Evolutionary conservation across 2,329 filamentous ascomycete species (phyloP).

Genomic region (Fusarium buxicola): DNA sequence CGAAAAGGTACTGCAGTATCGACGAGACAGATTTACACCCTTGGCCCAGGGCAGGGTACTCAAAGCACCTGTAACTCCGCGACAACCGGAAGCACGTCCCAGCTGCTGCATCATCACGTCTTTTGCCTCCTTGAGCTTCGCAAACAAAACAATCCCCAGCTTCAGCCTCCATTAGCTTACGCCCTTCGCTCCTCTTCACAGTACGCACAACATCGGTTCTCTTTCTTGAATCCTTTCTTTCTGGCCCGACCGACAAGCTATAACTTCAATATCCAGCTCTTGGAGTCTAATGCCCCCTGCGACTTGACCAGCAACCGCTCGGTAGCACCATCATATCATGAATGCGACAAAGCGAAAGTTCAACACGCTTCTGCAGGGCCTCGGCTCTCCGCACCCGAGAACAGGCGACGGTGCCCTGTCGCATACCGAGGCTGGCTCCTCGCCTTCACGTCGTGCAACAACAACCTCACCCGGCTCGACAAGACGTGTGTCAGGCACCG

Average conservation of each 20-base stretch:
- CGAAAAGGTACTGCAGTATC: not conserved
- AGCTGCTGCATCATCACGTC: constrained; percentile 18
- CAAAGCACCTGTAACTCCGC: constrained; percentile 10
- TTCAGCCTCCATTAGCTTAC: not conserved
- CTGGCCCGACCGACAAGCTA: not conserved
- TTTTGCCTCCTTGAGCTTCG: constrained; percentile 10
- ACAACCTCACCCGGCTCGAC: constrained; percentile 22
- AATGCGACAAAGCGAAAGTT: constrained; percentile 88
- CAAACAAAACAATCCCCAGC: constrained; percentile 29
- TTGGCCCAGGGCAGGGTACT: constrained; percentile 16
- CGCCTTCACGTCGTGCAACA: constrained; percentile 25
- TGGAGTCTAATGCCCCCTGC: not conserved
- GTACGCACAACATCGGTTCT: not conserved
- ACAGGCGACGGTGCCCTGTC: constrained; percentile 10
- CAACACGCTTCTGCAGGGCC: constrained; percentile 77
- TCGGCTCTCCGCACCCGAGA: constrained; percentile 60
- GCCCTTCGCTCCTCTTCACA: not conserved
- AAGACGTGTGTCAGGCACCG: constrained; percentile 36
- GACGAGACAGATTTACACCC: not conserved
- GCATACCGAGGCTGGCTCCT: constrained; percentile 14
- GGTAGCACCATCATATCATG: constrained; percentile 57
- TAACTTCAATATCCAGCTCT: not conserved
- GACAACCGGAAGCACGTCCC: constrained; percentile 13
- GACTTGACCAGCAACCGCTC: not conserved
- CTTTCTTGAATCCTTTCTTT: not conserved